These are phyloP conservation scores for Nissolia schottii DNA, from an alignment of 306 rosid species.

Conservation along the genomic window DNA sequence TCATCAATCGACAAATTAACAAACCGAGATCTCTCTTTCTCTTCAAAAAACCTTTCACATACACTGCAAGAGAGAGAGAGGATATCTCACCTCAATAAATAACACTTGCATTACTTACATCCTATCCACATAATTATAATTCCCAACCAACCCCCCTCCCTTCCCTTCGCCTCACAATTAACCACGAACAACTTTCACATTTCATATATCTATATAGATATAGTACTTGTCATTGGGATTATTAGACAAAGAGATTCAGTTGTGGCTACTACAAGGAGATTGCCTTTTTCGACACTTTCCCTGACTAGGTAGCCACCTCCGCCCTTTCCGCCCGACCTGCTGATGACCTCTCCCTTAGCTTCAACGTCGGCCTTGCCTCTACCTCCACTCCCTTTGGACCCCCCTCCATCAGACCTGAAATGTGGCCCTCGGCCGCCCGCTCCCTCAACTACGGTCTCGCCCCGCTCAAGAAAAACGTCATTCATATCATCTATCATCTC, in stretches of 20 bases:
- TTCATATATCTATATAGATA: background rate
- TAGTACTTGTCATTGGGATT: background rate
- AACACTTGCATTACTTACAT: slow-evolving; percentile 43
- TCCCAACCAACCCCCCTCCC: too few relatives aligned
- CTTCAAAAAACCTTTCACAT: slow-evolving; percentile 20
- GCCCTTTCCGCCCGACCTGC: slow-evolving; percentile 35
- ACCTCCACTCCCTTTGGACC: slow-evolving; percentile 41
- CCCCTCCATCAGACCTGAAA: slow-evolving; percentile 35
- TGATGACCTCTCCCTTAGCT: slow-evolving; percentile 81
- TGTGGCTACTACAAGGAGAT: slow-evolving; percentile 99
- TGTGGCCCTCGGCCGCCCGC: slow-evolving; percentile 39
- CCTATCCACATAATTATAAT: too few relatives aligned
- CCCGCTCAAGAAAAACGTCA: too few relatives aligned
- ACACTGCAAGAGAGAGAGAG: too few relatives aligned
- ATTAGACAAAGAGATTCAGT: slow-evolving; percentile 38
- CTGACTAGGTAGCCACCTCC: slow-evolving; percentile 77
- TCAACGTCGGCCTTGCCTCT: slow-evolving; percentile 71
- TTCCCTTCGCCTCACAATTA: background rate
- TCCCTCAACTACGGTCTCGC: slow-evolving; percentile 49
- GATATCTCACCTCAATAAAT: slow-evolving; percentile 58
- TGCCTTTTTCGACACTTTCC: slow-evolving; percentile 86
- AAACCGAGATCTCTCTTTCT: background rate
- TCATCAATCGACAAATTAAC: too few relatives aligned
- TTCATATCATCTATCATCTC: too few relatives aligned
- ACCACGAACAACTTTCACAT: background rate